phyloP scores from a whole-genome alignment of 2,329 filamentous ascomycete species.

The Catunica adiposa region DNA sequence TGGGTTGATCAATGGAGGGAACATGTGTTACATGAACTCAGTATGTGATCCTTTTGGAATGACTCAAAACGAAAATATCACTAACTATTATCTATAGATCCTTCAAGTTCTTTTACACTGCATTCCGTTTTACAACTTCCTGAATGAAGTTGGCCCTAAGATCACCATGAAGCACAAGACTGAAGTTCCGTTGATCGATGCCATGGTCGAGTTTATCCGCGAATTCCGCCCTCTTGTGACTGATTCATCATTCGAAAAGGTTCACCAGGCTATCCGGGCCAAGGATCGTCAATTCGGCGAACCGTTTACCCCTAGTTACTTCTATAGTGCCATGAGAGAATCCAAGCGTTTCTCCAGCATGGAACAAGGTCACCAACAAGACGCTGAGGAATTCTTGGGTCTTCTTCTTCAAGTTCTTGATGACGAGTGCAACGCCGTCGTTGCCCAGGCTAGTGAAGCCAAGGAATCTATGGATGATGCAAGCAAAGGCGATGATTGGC shows the following conservation, averaged over 20 bases:
- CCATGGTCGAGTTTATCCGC: slow-evolving; percentile 92
- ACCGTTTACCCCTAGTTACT: slow-evolving; percentile 80
- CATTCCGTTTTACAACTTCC: slow-evolving; percentile 82
- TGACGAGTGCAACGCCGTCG: slow-evolving; percentile 62
- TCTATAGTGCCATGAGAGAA: slow-evolving; percentile 81
- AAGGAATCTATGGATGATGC: slow-evolving; percentile 18
- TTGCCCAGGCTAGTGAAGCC: slow-evolving; percentile 20
- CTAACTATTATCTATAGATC: slow-evolving; percentile 56
- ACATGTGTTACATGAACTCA: slow-evolving; percentile 99
- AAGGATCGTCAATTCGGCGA: slow-evolving; percentile 81
- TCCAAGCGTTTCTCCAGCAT: slow-evolving; percentile 63
- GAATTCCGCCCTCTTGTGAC: slow-evolving; percentile 79
- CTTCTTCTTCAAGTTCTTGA: slow-evolving; percentile 85
- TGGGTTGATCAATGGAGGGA: slow-evolving; percentile 89
- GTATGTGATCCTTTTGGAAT: slow-evolving; percentile 37
- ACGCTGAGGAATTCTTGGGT: slow-evolving; percentile 91
- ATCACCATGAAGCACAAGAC: slow-evolving; percentile 87
- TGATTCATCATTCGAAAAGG: slow-evolving; percentile 54
- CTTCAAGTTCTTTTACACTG: slow-evolving; percentile 92
- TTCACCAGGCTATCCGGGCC: slow-evolving; percentile 58
- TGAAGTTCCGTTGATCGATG: slow-evolving; percentile 82
- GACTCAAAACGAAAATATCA: slow-evolving; percentile 22
- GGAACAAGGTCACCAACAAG: slow-evolving; percentile 86
- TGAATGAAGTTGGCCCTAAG: slow-evolving; percentile 71
- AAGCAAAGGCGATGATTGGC: slow-evolving; percentile 46